phyloP scores from a whole-genome alignment of 2,329 filamentous ascomycete species.

The Pyrenophora graminea region DNA sequence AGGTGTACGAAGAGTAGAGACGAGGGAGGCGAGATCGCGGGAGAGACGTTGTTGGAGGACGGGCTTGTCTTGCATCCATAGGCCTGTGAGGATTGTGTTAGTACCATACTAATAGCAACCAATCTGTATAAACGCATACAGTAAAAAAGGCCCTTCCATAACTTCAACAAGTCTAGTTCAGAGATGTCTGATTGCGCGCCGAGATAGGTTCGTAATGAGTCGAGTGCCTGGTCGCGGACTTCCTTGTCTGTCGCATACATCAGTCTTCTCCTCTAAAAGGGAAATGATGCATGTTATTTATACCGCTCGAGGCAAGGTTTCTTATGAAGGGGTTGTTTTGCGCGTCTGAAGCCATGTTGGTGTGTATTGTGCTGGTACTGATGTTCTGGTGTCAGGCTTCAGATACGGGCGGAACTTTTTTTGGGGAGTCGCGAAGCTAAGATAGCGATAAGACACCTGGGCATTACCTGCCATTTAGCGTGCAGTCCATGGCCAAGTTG shows the following conservation, averaged over 20 bases:
- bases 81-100: conserved; percentile 52
- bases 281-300: conserved; percentile 29
- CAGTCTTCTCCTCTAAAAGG: not conserved
- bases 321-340: conserved; percentile 73
- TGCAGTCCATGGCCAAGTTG: not conserved
- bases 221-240: conserved; percentile 75
- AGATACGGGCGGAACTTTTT: conserved; percentile 28
- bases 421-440: conserved; percentile 13
- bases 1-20: conserved; percentile 60
- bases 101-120: not conserved
- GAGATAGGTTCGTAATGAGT: conserved; percentile 78
- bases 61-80: conserved; percentile 92
- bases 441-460: conserved; percentile 22
- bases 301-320: conserved; percentile 83
- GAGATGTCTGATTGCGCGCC: conserved; percentile 64
- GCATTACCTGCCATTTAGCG: not conserved
- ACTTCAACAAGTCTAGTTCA: conserved; percentile 75
- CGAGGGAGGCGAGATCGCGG: conserved; percentile 72
- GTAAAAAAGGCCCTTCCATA: conserved; percentile 96
- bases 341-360: conserved; percentile 45
- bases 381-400: conserved; percentile 8
- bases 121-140: conserved; percentile 51
- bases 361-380: conserved; percentile 1
- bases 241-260: conserved; percentile 67
- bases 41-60: conserved; percentile 85